Evolutionary conservation across 2,329 filamentous ascomycete species (phyloP), one percentile per base, ranked within the genome.

Genomic region (Fusarium abutilonis): DNA sequence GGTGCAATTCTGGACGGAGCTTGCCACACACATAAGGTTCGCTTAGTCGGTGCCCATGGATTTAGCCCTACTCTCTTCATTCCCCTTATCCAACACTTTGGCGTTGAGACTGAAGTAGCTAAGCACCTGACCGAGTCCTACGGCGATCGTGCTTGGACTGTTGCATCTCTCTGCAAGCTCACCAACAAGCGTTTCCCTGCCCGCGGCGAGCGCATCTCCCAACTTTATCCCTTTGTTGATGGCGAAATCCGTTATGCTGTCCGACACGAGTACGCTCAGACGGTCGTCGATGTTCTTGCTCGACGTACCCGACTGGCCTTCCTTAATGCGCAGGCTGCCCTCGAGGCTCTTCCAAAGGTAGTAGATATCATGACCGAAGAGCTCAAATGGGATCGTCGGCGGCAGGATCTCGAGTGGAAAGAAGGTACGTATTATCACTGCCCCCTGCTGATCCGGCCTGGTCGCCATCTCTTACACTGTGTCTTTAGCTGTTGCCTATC

Each of bases 11-110:
- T 81, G 6, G 72, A 81, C 57, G 92, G 92, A 38, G 83, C 81
- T 41, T 96, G 92, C 78, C 91, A 94, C 74, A 96, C 92, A 3
- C 91, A 95, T 75, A 86, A 89, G 69, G 89, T 96, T 49, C 88
- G 90, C 51, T 82, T 96, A 31, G 82, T 95, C 56, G 92, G 92
- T 67, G 91, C 92, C 10, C 92, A 96, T 74, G 92, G 92, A 51
- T 96, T 89, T 80, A 93, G 89, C 76, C 93, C 93, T 77, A 84
- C 93, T 2, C 86, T 97, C 21, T 97, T 97, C 80, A 97, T 97
- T 82, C 93, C 94, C 76, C 81, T 97, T 32, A 95, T 97, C 73
- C 93, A 97, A 76, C 91, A 96, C 78, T 97, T 92, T 73, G 92
- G 92, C 63, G 79, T 97, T 53, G 93, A 97, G 77, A 96, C 92